Evolutionary conservation across 23 red algal genomes (phyloP), one percentile per base, ranked within the genome.

Genomic region (Gracilaria vermiculophylla): DNA sequence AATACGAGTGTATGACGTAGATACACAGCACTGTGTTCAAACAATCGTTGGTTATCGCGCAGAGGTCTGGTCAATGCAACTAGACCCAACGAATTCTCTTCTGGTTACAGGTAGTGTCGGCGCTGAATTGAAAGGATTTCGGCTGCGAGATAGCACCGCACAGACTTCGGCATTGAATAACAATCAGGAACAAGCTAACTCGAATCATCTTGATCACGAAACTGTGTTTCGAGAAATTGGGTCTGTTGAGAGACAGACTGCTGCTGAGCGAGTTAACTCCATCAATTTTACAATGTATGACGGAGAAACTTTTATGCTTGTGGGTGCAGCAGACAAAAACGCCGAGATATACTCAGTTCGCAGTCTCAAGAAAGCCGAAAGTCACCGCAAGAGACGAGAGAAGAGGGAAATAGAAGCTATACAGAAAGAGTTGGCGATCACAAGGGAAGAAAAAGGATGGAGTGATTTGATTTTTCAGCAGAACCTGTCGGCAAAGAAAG

Each of bases 21-120:
- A 62, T 19, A 57, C 78, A 21, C 88, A 91, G 55, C 69, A 82
- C 43, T 98, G 96, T 72, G 70, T 98, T 16, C 96, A 98, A 57
- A 94, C 96, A 2, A 48, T 98, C 40, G 91, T 92, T 39, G 91
- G 86, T n/a, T 56, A 88, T 54, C 96, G 73, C 35, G 87, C 82
- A 16, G 96, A 92, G 42, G 64, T 94, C 13, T 94, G 91, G 92
- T 52, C 77, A 29, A 41, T 81, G 49, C 31, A 51, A 15, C 41
- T 94, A 9, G 76, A 77, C 32, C 53, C 73, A 10, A 51, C 48
- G 17, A 50, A 77, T 60, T 37, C 35, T 47, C 53, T 98, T 24
- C 71, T 98, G 32, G 35, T 98, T 14, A 80, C 78, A 9, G 96
- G 71, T 4, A 80, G 84, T 25, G 71, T 60, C 23, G 88, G 88